Conservation (phyloP, 495 filamentous ascomycete species). For the Aspergillus ellipticus region DNA sequence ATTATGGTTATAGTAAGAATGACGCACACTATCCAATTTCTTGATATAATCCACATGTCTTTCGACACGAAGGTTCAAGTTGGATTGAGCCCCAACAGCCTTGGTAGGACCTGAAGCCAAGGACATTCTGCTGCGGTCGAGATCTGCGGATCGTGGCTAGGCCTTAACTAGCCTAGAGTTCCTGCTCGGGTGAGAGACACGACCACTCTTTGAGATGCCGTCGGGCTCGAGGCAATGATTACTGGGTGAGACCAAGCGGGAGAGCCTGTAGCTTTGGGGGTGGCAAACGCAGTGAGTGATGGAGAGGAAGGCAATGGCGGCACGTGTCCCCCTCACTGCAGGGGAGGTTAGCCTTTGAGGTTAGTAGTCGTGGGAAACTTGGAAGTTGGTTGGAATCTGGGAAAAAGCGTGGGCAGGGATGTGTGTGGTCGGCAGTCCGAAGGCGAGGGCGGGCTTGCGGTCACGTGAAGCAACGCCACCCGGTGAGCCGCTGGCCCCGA, state of each 20-base stretch:
- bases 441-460: neutral
- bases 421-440: slow-evolving; percentile 1
- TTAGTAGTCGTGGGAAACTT: neutral
- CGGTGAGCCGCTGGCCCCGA: slow-evolving; percentile 2
- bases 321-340: neutral
- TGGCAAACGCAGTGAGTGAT: slow-evolving; percentile 1
- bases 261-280: neutral
- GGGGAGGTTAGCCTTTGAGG: slow-evolving; percentile 6
- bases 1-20: slow-evolving; percentile 16
- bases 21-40: slow-evolving; percentile 76
- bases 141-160: neutral
- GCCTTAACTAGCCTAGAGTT: neutral
- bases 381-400: neutral
- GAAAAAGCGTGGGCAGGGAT: slow-evolving; percentile 6
- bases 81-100: slow-evolving; percentile 47
- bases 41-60: slow-evolving; percentile 93
- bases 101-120: slow-evolving; percentile 60
- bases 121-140: slow-evolving; percentile 42
- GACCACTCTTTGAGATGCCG: neutral
- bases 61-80: slow-evolving; percentile 55
- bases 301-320: neutral
- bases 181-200: neutral
- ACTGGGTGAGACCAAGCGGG: neutral
- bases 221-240: neutral
- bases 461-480: slow-evolving; percentile 12